These are phyloP conservation scores for Fusarium sublunatum DNA, from an alignment of 2,329 filamentous ascomycete species.

Conservation along the genomic window DNA sequence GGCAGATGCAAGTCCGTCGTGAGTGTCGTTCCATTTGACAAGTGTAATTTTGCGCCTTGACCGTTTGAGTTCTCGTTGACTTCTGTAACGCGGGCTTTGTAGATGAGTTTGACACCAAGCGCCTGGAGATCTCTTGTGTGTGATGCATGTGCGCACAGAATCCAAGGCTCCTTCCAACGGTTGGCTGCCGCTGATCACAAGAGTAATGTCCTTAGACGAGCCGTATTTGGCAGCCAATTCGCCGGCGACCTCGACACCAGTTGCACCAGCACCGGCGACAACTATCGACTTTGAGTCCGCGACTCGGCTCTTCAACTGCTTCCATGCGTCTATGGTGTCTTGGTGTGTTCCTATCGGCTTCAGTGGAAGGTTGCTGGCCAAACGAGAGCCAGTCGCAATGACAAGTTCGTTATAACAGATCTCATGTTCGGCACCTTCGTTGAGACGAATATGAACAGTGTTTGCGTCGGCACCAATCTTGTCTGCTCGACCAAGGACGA, in stretches of 20 bases:
- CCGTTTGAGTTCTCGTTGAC: constrained; percentile 10
- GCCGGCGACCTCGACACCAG: constrained; percentile 54
- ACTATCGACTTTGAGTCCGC: constrained; percentile 49
- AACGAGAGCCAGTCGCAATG: constrained; percentile 64
- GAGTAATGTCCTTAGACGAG: constrained; percentile 44
- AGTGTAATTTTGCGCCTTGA: constrained; percentile 38
- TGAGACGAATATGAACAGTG: constrained; percentile 52
- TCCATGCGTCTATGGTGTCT: constrained; percentile 53
- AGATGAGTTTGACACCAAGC: constrained; percentile 47
- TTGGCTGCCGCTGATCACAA: constrained; percentile 39
- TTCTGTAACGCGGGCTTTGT: constrained; percentile 49
- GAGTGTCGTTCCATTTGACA: constrained; percentile 48
- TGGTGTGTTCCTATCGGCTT: constrained; percentile 61
- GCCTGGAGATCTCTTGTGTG: constrained; percentile 40
- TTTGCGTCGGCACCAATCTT: constrained; percentile 50
- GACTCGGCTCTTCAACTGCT: constrained; percentile 44
- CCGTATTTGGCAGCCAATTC: constrained; percentile 52
- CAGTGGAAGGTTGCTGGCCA: constrained; percentile 56
- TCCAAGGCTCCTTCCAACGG: constrained; percentile 31
- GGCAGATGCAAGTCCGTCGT: constrained; percentile 57
- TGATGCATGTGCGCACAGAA: constrained; percentile 49
- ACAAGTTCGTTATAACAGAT: constrained; percentile 64
- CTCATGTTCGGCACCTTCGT: constrained; percentile 46
- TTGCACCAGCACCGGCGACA: constrained; percentile 53
- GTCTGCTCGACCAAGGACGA: constrained; percentile 60